Percentiles rank a stretch among this genome's conserved stretches.
phyloP scores from a whole-genome alignment of 306 rosid species.

The Rosa chinensis region DNA sequence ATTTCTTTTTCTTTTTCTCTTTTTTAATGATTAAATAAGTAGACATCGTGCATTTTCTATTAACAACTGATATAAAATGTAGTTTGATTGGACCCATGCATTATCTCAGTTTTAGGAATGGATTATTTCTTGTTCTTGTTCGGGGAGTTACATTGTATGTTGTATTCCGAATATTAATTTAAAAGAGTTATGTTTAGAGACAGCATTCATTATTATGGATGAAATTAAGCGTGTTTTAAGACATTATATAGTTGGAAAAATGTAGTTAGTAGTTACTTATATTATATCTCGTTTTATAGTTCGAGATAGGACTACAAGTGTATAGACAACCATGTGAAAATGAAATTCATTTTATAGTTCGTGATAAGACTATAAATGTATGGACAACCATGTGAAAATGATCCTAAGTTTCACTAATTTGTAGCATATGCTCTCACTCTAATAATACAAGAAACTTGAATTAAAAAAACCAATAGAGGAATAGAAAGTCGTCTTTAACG shows the following conservation, averaged over 20 bases:
- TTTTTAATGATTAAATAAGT: neutral
- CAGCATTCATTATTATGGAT: no score
- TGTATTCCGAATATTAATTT: no score
- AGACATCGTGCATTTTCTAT: neutral
- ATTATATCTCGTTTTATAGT: neutral
- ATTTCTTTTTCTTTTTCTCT: neutral
- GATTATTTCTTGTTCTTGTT: no score
- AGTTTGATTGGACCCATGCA: neutral
- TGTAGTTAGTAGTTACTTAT: no score
- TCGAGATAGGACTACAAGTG: neutral
- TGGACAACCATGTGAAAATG: neutral
- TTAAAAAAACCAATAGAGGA: no score
- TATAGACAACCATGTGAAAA: neutral
- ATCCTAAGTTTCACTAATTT: neutral
- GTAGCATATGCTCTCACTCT: neutral
- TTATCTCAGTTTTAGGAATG: neutral
- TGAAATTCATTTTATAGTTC: neutral
- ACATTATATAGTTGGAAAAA: no score
- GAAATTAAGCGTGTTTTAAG: no score
- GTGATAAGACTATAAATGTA: neutral
- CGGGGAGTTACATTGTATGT: no score
- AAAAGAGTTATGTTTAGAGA: no score
- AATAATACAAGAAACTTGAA: neutral
- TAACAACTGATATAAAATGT: neutral
- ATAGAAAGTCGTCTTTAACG: conserved; percentile 10